phyloP scores from a whole-genome alignment of 2,329 filamentous ascomycete species.

The Chalaropsis thielavioides region DNA sequence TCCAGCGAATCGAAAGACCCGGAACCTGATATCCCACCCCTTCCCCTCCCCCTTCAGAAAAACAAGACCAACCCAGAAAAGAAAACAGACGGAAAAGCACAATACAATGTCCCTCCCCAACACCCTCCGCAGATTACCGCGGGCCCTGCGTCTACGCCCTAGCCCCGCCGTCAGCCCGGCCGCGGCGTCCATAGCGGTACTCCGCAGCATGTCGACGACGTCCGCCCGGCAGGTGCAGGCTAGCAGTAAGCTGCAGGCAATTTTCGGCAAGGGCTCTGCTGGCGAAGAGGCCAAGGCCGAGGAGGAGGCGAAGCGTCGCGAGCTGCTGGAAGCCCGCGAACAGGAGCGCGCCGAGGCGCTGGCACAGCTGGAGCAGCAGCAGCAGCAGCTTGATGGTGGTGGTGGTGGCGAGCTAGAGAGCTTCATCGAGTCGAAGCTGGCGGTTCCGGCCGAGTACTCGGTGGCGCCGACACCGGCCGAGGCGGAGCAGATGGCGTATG shows the following conservation, averaged over 20 bases:
- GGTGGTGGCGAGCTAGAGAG: constrained; percentile 7
- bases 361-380: constrained; percentile 4
- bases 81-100: neutral
- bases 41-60: neutral
- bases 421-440: constrained; percentile 18
- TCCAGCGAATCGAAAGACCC: neutral
- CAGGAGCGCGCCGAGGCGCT: constrained; percentile 26
- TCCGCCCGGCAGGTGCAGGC: constrained; percentile 3
- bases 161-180: constrained; percentile 21
- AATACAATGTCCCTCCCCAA: constrained; percentile 13
- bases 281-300: constrained; percentile 16
- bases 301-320: constrained; percentile 21
- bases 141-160: constrained; percentile 25
- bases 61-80: neutral
- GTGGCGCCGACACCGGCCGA: constrained; percentile 18
- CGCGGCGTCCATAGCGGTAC: neutral
- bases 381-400: constrained; percentile 18
- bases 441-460: constrained; percentile 17
- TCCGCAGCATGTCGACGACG: neutral
- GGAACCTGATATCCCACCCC: neutral
- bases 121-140: constrained; percentile 30
- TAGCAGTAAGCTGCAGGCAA: constrained; percentile 11
- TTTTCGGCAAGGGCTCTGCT: constrained; percentile 19
- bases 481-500: constrained; percentile 28
- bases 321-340: constrained; percentile 25